Evolutionary conservation across 768 basidiomycete genomes (phyloP), one percentile per base, ranked within the genome.

Genomic region (Rhizopogon salebrosus): DNA sequence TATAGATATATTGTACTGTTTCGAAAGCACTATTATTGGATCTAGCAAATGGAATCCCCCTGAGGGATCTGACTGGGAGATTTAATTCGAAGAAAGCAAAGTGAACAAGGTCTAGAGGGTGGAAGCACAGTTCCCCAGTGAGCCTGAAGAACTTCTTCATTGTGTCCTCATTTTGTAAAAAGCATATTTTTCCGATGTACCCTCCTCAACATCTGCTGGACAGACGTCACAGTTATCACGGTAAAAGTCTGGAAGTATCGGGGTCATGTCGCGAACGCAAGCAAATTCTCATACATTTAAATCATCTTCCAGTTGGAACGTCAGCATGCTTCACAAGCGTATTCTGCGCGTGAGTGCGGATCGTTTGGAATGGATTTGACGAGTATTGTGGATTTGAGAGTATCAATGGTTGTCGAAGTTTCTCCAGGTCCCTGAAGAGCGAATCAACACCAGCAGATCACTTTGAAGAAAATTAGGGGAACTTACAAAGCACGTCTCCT

Each of bases 261-360:
- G 42, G n/a, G 20, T 14, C 26, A 42, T n/a, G 24, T 42, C n/a
- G n/a, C 18, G 16, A n/a, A 41, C n/a, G 26, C 6, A 26, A n/a
- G 41, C 11, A 31, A 7, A 16, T n/a, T 36, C 31, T 26, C 36
- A 18, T 48, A 26, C 24, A 34, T 36, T 27, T n/a, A 26, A 35
- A 36, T 23, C 22, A 37, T 51, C 37, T 54, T 14, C 13, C 41
- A 5, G 57, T 26, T 35, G 54, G 42, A 14, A 34, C 45, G 34
- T 46, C 45, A 10, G 70, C 62, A 56, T 78, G 82, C 57, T 80
- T 83, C 34, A 89, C 55, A 10, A 91, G 72, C 0, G 90, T 89
- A 62, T 92, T 92, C 64, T 85, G 77, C 2, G 84, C 87, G 64
- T 92, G 90, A 4, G 78, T 85, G 5, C 88, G 84, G 59, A 92